Base-by-base conservation (phyloP, 352 stramenopile genomes). In the Thraustochytrium striatum region DNA sequence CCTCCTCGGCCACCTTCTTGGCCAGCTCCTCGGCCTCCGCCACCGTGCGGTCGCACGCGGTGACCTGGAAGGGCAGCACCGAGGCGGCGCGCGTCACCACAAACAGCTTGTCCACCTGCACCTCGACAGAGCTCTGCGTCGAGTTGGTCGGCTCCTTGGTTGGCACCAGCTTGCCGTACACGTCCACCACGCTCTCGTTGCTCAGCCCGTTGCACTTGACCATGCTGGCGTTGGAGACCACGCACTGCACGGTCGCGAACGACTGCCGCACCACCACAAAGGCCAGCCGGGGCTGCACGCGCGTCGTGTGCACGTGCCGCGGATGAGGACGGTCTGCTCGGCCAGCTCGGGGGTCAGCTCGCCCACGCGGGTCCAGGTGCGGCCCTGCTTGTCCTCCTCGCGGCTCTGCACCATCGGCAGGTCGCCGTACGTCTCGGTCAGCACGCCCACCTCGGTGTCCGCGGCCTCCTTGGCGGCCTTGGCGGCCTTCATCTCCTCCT, bases 221-320 rank as follows among this genome's bases (percentile, higher is more conserved):
- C 72, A 81, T 81, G 5, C 41, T 44, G 11, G 35, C 52, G 36
- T 94, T 88, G 61, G 87, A 86, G 39, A 94, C 61, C 39, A 94
- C 89, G 57, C 81, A 94, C 87, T 99, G 97, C 69, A 99, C 95
- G 11, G 96, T 98, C 82, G 94, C 92, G 44, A 93, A 92, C 81
- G 93, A 87, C 85, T 99, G 92, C 41, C 96, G 93, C 69, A 99
- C 84, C 19, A 98, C 93, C 39, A 99, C 86, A 85, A 99, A 99
- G 33, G 90, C 90, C 79, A 95, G 92, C 84, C 97, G 97, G 58
- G 92, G 91, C 85, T 91, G 91, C 47, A 87, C 84, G 61, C 93
- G 92, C 75, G 97, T 94, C 41, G 90, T 97, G 84, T 98, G 94
- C 62, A 99, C 78, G 84, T 97, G 50, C 90, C 95, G 36, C 96